Percentiles rank a stretch among this genome's conserved stretches.
Conservation (phyloP, 805 yeast genomes). For the Kazachstania africana region DNA sequence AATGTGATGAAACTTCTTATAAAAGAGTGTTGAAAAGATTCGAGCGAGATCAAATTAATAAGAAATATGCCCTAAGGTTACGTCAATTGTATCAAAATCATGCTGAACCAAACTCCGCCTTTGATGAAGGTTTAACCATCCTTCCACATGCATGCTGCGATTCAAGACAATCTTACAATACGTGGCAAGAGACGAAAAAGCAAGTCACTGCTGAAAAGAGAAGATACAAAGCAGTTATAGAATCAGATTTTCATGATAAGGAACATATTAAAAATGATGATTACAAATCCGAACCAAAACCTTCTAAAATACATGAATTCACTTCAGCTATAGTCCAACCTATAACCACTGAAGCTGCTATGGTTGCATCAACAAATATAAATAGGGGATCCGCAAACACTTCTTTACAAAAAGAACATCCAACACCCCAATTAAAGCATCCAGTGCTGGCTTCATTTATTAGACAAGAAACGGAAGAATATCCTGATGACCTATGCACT, state of each 20-base stretch:
- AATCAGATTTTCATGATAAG: constrained; percentile 1
- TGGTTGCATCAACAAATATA: neutral
- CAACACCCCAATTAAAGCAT: constrained; percentile 6
- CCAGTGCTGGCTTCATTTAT: constrained; percentile 4
- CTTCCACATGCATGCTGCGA: constrained; percentile 18
- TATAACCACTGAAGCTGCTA: neutral
- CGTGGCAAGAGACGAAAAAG: constrained; percentile 5
- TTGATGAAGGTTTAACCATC: constrained; percentile 6
- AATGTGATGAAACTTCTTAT: constrained; percentile 19
- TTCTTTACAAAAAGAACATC: constrained; percentile 28
- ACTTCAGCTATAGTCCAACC: neutral
- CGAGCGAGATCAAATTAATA: constrained; percentile 21
- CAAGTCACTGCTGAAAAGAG: neutral
- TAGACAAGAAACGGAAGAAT: constrained; percentile 25
- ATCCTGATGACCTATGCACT: constrained; percentile 21
- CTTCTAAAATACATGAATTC: neutral
- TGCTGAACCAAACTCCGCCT: constrained; percentile 12
- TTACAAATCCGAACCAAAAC: neutral
- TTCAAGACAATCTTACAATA: constrained; percentile 11
- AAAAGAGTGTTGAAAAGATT: constrained; percentile 23
- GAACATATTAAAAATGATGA: constrained; percentile 4
- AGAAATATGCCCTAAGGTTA: constrained; percentile 21
- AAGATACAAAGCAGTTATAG: neutral
- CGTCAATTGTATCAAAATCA: constrained; percentile 22
- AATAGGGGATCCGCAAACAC: constrained; percentile 28